Conservation (phyloP, 805 yeast species). For the Lachancea thermotolerans region DNA sequence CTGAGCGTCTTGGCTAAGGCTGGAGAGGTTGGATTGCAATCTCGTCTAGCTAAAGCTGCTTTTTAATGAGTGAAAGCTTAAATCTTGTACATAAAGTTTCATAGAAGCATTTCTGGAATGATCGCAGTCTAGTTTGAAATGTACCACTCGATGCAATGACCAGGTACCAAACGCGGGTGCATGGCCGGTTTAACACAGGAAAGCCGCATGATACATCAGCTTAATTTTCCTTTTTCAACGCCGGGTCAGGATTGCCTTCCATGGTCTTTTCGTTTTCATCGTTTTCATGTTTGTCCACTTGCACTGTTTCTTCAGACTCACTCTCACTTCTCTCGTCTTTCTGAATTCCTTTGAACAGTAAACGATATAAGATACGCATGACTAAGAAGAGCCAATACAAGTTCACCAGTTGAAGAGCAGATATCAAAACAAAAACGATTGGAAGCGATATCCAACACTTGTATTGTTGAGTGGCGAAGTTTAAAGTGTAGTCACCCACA, state of each 20-base stretch:
- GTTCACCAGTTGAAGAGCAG: constrained; percentile 80
- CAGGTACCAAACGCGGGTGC: no score
- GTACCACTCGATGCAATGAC: no score
- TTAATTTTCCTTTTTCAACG: constrained; percentile 7
- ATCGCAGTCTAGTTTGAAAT: neutral
- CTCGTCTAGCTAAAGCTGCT: constrained; percentile 37
- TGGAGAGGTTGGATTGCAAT: constrained; percentile 68
- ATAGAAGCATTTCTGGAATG: neutral
- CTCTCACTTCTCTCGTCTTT: constrained; percentile 85
- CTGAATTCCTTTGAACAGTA: constrained; percentile 49
- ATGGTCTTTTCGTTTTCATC: constrained; percentile 3
- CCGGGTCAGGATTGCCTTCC: no score
- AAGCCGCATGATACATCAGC: neutral
- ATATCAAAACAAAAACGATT: constrained; percentile 71
- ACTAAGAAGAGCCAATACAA: constrained; percentile 83
- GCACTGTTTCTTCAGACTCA: constrained; percentile 51
- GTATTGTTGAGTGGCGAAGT: constrained; percentile 88
- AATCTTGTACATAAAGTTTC: neutral
- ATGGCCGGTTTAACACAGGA: neutral
- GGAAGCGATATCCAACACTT: constrained; percentile 95
- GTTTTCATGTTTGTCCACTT: constrained; percentile 20
- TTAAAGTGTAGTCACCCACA: constrained; percentile 72
- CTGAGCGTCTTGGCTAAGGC: constrained; percentile 80
- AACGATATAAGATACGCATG: constrained; percentile 66
- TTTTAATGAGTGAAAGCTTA: constrained; percentile 1